A percentile compares a stretch with the other conserved stretches of the same genome.
Evolutionary conservation across 108 stramenopile genomes (phyloP).

Genomic region (Cylindrotheca closterium): DNA sequence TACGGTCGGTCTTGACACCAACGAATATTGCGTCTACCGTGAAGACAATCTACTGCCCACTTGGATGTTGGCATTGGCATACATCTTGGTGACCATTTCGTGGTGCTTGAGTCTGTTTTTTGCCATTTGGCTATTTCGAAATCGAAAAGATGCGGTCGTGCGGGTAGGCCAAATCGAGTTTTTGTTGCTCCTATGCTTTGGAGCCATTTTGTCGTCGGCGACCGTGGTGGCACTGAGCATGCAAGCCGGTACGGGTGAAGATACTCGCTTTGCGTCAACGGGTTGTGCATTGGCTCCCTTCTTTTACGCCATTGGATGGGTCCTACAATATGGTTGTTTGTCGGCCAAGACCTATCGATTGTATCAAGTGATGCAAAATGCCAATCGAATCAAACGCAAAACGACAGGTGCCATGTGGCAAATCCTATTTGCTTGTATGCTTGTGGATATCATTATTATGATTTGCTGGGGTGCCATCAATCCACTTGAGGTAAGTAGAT

Average conservation of each 20-base stretch:
- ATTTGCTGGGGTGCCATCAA: slow-evolving; percentile 32
- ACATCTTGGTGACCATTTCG: slow-evolving; percentile 30
- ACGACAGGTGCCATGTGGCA: slow-evolving; percentile 21
- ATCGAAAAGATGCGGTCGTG: slow-evolving; percentile 40
- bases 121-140: slow-evolving; percentile 27
- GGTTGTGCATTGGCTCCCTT: slow-evolving; percentile 40
- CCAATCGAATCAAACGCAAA: slow-evolving; percentile 3
- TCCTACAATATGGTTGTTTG: slow-evolving; percentile 36
- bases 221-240: slow-evolving; percentile 39
- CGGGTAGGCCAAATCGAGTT: slow-evolving; percentile 44
- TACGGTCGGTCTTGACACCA: slow-evolving; percentile 19
- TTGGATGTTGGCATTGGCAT: slow-evolving; percentile 31
- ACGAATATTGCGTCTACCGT: slow-evolving; percentile 16
- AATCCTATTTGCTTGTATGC: slow-evolving; percentile 23
- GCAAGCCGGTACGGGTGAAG: slow-evolving; percentile 34
- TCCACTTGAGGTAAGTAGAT: slow-evolving; percentile 28
- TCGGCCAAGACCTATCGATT: slow-evolving; percentile 44
- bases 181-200: slow-evolving; percentile 41
- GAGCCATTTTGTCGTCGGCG: slow-evolving; percentile 34
- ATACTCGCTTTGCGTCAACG: slow-evolving; percentile 21
- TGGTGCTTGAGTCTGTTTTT: slow-evolving; percentile 37
- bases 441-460: slow-evolving; percentile 30
- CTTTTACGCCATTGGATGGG: slow-evolving; percentile 48
- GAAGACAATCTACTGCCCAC: slow-evolving; percentile 29
- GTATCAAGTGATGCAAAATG: slow-evolving; percentile 14